These are phyloP conservation scores for Sclerotinia trifoliorum DNA, from an alignment of 2,329 filamentous ascomycete genomes.

Conservation along the genomic window DNA sequence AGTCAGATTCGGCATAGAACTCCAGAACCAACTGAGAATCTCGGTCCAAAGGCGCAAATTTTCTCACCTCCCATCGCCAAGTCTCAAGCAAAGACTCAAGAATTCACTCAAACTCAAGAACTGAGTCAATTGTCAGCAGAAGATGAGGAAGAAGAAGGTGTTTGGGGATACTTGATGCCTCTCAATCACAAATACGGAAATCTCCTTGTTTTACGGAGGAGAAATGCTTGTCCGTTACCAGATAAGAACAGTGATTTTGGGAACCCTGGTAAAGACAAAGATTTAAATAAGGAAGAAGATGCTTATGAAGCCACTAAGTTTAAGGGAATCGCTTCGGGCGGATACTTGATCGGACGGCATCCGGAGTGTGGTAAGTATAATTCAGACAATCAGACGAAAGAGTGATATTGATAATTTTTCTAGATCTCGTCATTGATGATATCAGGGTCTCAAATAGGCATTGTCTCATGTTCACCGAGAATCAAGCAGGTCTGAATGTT, in stretches of 20 bases:
- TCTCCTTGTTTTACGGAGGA: conserved; percentile 71
- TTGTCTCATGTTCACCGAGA: conserved; percentile 65
- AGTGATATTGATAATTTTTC: conserved; percentile 42
- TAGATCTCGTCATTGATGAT: conserved; percentile 71
- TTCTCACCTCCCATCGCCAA: conserved; percentile 44
- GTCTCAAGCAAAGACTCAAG: conserved; percentile 51
- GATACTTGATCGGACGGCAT: conserved; percentile 90
- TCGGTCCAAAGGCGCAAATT: conserved; percentile 23
- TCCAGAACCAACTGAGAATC: conserved; percentile 37
- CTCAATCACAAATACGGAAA: conserved; percentile 69
- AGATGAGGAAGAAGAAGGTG: conserved; percentile 71
- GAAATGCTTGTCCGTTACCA: conserved; percentile 66
- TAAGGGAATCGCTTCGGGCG: conserved; percentile 66
- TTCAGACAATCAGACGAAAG: background rate
- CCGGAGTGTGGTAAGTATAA: conserved; percentile 74
- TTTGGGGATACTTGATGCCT: conserved; percentile 94
- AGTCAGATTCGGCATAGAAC: conserved; percentile 51
- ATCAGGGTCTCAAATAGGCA: conserved; percentile 86
- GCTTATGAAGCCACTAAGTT: conserved; percentile 62
- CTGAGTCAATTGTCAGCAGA: conserved; percentile 68
- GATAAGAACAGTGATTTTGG: conserved; percentile 45
- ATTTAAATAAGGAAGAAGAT: conserved; percentile 54
- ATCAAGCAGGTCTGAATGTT: conserved; percentile 56
- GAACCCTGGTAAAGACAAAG: conserved; percentile 48
- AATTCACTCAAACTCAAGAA: conserved; percentile 52